Percentiles rank a stretch among this genome's conserved stretches.
These are phyloP conservation scores for Thielaviopsis euricoi DNA, from an alignment of 2,329 filamentous ascomycete genomes.

Conservation along the genomic window DNA sequence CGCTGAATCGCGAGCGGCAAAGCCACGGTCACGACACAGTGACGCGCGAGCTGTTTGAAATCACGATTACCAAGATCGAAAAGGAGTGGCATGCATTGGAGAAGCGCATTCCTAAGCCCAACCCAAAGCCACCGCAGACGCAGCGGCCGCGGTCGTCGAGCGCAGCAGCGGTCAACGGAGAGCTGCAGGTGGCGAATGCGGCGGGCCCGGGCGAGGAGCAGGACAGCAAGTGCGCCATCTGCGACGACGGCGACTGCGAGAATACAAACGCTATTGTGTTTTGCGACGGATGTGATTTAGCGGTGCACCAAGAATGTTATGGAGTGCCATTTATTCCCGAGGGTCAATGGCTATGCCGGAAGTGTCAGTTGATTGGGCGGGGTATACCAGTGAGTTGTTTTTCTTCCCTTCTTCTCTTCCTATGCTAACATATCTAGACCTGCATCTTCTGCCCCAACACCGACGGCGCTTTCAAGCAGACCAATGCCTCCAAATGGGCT, in stretches of 20 bases:
- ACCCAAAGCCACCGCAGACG: conserved; percentile 89
- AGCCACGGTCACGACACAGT: conserved; percentile 63
- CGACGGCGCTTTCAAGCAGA: conserved; percentile 96
- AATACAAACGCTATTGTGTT: conserved; percentile 99
- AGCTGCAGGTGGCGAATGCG: conserved; percentile 41
- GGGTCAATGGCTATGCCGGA: conserved; percentile 93
- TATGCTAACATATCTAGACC: conserved; percentile 33
- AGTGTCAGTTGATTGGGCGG: conserved; percentile 87
- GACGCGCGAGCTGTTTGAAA: conserved; percentile 87
- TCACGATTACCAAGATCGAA: conserved; percentile 96
- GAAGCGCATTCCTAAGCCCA: conserved; percentile 91
- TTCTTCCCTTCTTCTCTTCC: neutral
- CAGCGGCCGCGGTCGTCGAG: conserved; percentile 86
- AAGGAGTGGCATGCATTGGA: conserved; percentile 96
- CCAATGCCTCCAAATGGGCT: conserved; percentile 89
- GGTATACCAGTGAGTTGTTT: conserved; percentile 64
- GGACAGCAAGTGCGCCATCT: conserved; percentile 93
- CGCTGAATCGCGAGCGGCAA: conserved; percentile 63
- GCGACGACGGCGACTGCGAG: conserved; percentile 97
- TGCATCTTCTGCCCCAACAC: conserved; percentile 98
- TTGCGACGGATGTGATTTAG: conserved; percentile 92
- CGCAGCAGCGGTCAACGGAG: conserved; percentile 87
- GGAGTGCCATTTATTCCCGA: conserved; percentile 97
- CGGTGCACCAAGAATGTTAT: conserved; percentile 97
- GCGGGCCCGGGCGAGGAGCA: conserved; percentile 58